These are phyloP conservation scores for Exophiala mesophila DNA, from an alignment of 2,329 filamentous ascomycete species.

Conservation along the genomic window DNA sequence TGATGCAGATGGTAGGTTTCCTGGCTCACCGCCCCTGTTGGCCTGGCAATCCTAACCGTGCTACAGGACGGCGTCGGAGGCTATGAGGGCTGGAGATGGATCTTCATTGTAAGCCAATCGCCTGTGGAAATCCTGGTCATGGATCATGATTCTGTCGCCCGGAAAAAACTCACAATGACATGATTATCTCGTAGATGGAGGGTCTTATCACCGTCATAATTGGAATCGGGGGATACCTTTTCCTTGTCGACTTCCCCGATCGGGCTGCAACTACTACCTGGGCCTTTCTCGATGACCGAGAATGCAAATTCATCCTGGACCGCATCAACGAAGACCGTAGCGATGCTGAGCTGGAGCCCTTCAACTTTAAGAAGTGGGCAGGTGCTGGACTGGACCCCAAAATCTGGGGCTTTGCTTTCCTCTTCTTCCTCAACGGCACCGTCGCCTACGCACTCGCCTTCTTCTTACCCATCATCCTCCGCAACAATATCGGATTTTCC, in stretches of 20 bases:
- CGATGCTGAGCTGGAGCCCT: slow-evolving; percentile 47
- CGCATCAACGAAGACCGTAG: slow-evolving; percentile 50
- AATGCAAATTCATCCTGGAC: slow-evolving; percentile 31
- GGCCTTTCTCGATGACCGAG: slow-evolving; percentile 31
- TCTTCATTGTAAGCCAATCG: slow-evolving; percentile 15
- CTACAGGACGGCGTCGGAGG: slow-evolving; percentile 9
- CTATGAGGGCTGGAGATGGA: slow-evolving; percentile 15
- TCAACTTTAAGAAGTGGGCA: slow-evolving; percentile 45
- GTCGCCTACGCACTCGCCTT: slow-evolving; percentile 74
- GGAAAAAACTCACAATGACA: too few relatives aligned
- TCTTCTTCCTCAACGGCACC: slow-evolving; percentile 59
- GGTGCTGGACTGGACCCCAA: slow-evolving; percentile 46
- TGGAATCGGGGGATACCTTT: slow-evolving; percentile 29
- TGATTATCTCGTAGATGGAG: slow-evolving; percentile 16
- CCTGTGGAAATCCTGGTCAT: too few relatives aligned
- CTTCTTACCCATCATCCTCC: slow-evolving; percentile 72
- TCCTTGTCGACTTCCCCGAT: slow-evolving; percentile 37
- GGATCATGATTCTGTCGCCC: too few relatives aligned
- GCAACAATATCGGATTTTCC: slow-evolving; percentile 58
- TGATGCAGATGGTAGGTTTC: slow-evolving; percentile 34
- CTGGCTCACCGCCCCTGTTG: slow-evolving; percentile 2
- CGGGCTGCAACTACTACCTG: slow-evolving; percentile 29
- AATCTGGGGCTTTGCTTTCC: slow-evolving; percentile 51
- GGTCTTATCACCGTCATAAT: slow-evolving; percentile 26
- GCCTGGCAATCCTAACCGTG: slow-evolving; percentile 1